Evolutionary conservation across 768 basidiomycete species (phyloP), one percentile per base, ranked within the genome.

Genomic region (Stropharia rugosoannulata): DNA sequence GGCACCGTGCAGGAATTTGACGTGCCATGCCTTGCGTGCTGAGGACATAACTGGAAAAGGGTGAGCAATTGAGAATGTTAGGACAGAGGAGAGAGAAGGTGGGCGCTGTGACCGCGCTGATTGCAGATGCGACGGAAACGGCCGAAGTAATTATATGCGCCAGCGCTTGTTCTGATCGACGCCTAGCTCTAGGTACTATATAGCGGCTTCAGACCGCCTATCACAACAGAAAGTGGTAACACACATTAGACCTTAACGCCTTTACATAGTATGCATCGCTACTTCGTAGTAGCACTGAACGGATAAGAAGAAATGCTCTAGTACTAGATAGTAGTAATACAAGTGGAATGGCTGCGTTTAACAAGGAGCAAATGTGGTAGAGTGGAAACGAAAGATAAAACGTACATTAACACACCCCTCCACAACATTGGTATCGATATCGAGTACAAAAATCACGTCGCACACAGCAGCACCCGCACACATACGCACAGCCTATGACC

Each of bases 401-500:
- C 43, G 51, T 52, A 52, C 51, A 52, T 43, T 29, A 36, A 25
- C 37, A 27, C 37, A 27, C 18, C n/a, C n/a, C 18, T 51, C 49
- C 49, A 50, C 37, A 41, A 9, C 22, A 51, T 4, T 29, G 38
- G 13, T 5, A 13, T 10, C 22, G 22, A 15, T 40, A 41, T 51
- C 38, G 27, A 39, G 16, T 22, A 16, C 38, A 50, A 15, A 29
- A 16, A 40, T 39, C 40, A 52, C n/a, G n/a, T n/a, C n/a, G n/a
- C n/a, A n/a, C n/a, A n/a, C 8, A 43, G 39, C n/a, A 41, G 37
- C 22, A 13, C 22, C 25, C 2, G 11, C 49, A 8, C 19, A 18
- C n/a, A 8, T 22, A 25, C 11, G 15, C 45, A 35, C n/a, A 29
- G 16, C 66, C 64, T 54, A 86, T 56, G 83, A 84, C 8, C 83